Conservation (phyloP, 371 early-diverging fungal genomes). For the Cokeromyces recurvatus region DNA sequence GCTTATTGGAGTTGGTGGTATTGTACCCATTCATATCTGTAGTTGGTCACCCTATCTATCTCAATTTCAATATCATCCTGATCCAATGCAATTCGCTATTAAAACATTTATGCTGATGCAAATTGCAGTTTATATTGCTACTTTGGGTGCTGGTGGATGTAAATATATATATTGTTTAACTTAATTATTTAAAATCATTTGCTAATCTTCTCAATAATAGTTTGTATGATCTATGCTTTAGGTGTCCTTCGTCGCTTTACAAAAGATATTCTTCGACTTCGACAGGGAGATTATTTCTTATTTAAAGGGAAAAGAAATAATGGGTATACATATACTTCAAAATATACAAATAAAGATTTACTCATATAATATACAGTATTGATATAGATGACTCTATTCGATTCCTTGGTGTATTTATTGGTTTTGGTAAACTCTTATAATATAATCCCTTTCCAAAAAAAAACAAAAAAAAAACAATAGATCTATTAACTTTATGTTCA, state of each 20-base stretch:
- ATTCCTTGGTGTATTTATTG: slow-evolving; percentile 40
- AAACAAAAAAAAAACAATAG: background rate
- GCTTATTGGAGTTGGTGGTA: slow-evolving; percentile 40
- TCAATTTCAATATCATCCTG: slow-evolving; percentile 30
- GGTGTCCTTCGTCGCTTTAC: slow-evolving; percentile 43
- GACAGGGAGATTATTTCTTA: slow-evolving; percentile 39
- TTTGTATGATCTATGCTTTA: slow-evolving; percentile 33
- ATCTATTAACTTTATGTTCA: background rate
- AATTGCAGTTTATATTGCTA: slow-evolving; percentile 29
- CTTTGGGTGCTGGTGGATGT: slow-evolving; percentile 41
- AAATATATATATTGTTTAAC: background rate
- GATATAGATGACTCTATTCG: slow-evolving; percentile 48
- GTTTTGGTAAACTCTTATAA: slow-evolving; percentile 36
- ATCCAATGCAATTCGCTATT: slow-evolving; percentile 33
- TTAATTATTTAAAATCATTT: too few species aligned
- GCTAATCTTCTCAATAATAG: slow-evolving; percentile 10
- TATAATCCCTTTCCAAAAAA: too few species aligned
- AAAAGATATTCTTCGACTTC: slow-evolving; percentile 36
- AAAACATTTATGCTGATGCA: slow-evolving; percentile 32
- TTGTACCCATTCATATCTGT: slow-evolving; percentile 36
- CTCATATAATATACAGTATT: slow-evolving; percentile 16
- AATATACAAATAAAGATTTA: background rate
- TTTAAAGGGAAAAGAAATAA: slow-evolving; percentile 46
- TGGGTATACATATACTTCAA: slow-evolving; percentile 13
- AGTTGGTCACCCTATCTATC: slow-evolving; percentile 36